Conservation (phyloP, 2,329 filamentous ascomycete species). For the Nigrospora oryzae region DNA sequence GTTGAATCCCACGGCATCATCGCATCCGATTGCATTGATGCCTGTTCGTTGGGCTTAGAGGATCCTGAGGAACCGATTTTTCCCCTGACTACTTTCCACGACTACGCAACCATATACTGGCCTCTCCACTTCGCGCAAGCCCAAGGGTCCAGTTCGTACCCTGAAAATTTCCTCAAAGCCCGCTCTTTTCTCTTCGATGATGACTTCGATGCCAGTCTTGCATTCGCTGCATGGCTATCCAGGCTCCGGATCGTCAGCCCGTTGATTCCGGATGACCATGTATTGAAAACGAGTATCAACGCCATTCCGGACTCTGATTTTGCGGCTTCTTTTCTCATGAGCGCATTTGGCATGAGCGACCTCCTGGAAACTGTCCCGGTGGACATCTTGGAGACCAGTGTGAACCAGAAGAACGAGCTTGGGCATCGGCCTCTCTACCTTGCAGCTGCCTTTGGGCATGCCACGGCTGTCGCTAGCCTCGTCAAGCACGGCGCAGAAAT, state of each 20-base stretch:
- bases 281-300: background rate
- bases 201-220: background rate
- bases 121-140: background rate
- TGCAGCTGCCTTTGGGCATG: background rate
- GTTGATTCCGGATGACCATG: background rate
- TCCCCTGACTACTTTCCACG: background rate
- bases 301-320: background rate
- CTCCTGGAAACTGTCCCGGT: background rate
- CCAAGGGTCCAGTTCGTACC: background rate
- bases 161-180: background rate
- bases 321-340: background rate
- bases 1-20: background rate
- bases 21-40: background rate
- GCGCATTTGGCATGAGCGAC: background rate
- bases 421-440: background rate
- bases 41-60: background rate
- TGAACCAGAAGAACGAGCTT: background rate
- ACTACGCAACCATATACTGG: background rate
- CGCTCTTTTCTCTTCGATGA: background rate
- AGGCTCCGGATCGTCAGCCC: background rate
- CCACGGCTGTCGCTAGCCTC: background rate
- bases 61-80: background rate
- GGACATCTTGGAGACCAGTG: background rate
- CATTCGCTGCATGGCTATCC: background rate
- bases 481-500: background rate